Conservation (phyloP, 495 filamentous ascomycete genomes). For the Talaromyces stipitatus region DNA sequence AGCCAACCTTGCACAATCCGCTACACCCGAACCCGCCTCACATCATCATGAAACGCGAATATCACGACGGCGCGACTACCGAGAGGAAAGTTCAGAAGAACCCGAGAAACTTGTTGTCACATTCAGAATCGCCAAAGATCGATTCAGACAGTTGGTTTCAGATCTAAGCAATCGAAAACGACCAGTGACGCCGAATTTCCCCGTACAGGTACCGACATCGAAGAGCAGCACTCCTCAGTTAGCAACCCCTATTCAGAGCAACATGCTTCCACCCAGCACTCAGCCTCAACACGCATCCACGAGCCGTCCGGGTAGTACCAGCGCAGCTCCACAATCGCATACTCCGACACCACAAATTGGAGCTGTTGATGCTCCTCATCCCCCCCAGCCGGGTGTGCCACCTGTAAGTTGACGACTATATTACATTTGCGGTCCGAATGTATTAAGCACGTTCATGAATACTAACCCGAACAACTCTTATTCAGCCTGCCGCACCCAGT, state of each 20-base stretch:
- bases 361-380: conserved; percentile 54
- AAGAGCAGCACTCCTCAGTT: conserved; percentile 42
- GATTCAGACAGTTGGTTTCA: conserved; percentile 50
- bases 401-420: conserved; percentile 42
- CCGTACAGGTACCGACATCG: conserved; percentile 34
- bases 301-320: conserved; percentile 25
- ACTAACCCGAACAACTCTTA: conserved; percentile 4
- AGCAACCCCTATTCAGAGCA: conserved; percentile 44
- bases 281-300: conserved; percentile 18
- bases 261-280: conserved; percentile 54
- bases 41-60: conserved; percentile 69
- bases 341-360: conserved; percentile 48
- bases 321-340: conserved; percentile 16
- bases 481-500: conserved; percentile 65
- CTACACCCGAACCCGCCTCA: conserved; percentile 72
- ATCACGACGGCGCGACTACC: conserved; percentile 50
- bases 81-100: conserved; percentile 69
- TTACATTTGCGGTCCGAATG: neutral
- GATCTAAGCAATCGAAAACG: conserved; percentile 39
- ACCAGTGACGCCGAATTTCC: conserved; percentile 14
- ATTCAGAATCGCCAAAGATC: conserved; percentile 60
- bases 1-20: conserved; percentile 74
- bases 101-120: conserved; percentile 58
- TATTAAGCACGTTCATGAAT: conserved; percentile 8
- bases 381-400: conserved; percentile 45